Conservation (phyloP, 106 monocot genomes). For the Hemerocallis citrina region DNA sequence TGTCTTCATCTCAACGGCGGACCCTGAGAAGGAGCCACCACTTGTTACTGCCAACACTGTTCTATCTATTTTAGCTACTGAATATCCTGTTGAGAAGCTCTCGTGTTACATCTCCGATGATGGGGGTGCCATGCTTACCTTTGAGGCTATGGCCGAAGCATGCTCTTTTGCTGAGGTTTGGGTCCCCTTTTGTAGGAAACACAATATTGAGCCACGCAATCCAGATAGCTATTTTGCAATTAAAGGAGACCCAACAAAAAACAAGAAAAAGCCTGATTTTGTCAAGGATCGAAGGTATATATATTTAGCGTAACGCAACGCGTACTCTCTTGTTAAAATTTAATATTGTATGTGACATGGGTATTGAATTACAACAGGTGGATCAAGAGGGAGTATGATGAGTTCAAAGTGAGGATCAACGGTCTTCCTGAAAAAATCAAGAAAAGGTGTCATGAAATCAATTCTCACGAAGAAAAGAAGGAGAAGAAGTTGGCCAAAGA, state of each 20-base stretch:
- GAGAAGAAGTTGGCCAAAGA: constrained; percentile 44
- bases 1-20: constrained; percentile 67
- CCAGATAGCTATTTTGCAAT: constrained; percentile 70
- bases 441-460: constrained; percentile 35
- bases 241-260: constrained; percentile 80
- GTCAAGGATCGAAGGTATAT: constrained; percentile 71
- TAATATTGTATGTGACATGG: neutral
- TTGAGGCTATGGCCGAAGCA: constrained; percentile 91
- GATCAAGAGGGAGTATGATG: constrained; percentile 96
- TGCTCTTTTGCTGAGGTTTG: constrained; percentile 65
- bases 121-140: constrained; percentile 74
- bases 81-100: constrained; percentile 94
- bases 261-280: constrained; percentile 84
- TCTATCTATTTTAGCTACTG: constrained; percentile 84
- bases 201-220: constrained; percentile 82
- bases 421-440: constrained; percentile 65
- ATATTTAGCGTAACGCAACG: no score
- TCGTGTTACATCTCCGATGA: constrained; percentile 86
- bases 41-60: constrained; percentile 83
- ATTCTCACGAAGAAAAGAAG: constrained; percentile 25
- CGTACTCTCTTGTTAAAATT: neutral
- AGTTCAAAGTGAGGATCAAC: constrained; percentile 90
- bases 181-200: constrained; percentile 97
- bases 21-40: constrained; percentile 79
- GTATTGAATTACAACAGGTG: constrained; percentile 4